Conservation (phyloP, 805 yeast genomes). For the Candida lessepsii region DNA sequence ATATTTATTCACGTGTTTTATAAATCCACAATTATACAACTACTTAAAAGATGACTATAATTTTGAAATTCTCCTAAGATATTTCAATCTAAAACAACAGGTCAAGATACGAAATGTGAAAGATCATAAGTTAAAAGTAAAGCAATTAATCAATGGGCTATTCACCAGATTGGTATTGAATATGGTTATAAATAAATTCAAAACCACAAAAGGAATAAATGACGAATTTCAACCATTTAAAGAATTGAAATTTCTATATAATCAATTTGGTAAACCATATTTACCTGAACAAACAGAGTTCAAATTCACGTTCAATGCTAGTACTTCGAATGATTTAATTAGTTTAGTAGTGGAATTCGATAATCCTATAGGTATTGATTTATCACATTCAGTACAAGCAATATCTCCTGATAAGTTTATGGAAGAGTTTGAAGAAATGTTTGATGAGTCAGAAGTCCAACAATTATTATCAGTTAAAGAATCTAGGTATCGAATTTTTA, state of each 20-base stretch:
- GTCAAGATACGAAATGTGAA: slow-evolving; percentile 39
- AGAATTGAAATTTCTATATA: slow-evolving; percentile 27
- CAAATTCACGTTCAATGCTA: slow-evolving; percentile 47
- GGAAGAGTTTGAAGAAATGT: slow-evolving; percentile 42
- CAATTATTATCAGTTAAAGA: slow-evolving; percentile 23
- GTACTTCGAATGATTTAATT: slow-evolving; percentile 55
- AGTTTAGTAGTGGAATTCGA: slow-evolving; percentile 39
- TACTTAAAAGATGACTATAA: slow-evolving; percentile 34
- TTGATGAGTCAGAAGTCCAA: slow-evolving; percentile 34
- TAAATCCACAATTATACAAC: slow-evolving; percentile 14
- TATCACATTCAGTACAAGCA: slow-evolving; percentile 34
- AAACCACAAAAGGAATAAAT: background rate
- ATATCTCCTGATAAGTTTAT: slow-evolving; percentile 27
- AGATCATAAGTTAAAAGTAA: slow-evolving; percentile 29
- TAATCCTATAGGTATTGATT: slow-evolving; percentile 34
- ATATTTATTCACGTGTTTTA: slow-evolving; percentile 16
- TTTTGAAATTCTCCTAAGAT: slow-evolving; percentile 51
- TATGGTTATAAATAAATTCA: slow-evolving; percentile 16
- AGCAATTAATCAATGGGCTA: slow-evolving; percentile 45
- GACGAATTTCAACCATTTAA: slow-evolving; percentile 19
- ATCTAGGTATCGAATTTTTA: slow-evolving; percentile 37
- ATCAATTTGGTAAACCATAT: slow-evolving; percentile 58
- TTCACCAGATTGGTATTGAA: slow-evolving; percentile 45
- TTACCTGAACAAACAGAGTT: slow-evolving; percentile 17
- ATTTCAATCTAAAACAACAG: slow-evolving; percentile 41